These are phyloP conservation scores for Leishmania aethiopica DNA, from an alignment of 208 protist species.

Conservation along the genomic window DNA sequence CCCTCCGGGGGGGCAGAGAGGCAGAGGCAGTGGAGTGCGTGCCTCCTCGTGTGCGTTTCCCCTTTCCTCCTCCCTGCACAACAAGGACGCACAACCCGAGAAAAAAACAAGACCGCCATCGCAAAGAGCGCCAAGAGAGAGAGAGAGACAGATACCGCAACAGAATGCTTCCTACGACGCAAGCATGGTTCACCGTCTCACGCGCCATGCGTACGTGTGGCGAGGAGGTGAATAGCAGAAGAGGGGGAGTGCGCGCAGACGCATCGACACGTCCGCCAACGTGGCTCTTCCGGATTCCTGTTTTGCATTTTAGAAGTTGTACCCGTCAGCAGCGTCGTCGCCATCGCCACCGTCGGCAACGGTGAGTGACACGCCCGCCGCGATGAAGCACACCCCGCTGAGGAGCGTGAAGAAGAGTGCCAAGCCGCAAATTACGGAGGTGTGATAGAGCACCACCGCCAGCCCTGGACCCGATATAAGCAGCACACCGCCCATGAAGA, in stretches of 20 bases:
- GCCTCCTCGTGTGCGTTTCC: background rate
- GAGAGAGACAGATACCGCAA: background rate
- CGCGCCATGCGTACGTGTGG: background rate
- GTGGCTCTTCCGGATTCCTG: background rate
- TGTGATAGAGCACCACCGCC: conserved; percentile 67
- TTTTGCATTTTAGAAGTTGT: conserved; percentile 37
- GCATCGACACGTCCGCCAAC: background rate
- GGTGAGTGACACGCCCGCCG: conserved; percentile 8
- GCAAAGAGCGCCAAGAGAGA: background rate
- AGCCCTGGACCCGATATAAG: conserved; percentile 58
- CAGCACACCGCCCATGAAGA: conserved; percentile 73
- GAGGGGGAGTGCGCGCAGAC: background rate
- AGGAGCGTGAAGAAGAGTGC: conserved; percentile 55
- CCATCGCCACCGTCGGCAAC: background rate
- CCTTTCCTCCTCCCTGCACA: background rate
- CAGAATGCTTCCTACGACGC: background rate
- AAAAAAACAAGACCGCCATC: background rate
- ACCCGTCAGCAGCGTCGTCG: conserved; percentile 34
- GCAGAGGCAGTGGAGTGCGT: background rate
- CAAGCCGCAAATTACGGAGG: conserved; percentile 36
- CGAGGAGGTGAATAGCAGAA: background rate
- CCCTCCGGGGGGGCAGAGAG: background rate
- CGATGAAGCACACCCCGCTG: conserved; percentile 37
- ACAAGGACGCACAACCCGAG: background rate
- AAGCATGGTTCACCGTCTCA: background rate